Evolutionary conservation across 192 early-diverging fungal genomes (phyloP).

Genomic region (Geranomyces variabilis): DNA sequence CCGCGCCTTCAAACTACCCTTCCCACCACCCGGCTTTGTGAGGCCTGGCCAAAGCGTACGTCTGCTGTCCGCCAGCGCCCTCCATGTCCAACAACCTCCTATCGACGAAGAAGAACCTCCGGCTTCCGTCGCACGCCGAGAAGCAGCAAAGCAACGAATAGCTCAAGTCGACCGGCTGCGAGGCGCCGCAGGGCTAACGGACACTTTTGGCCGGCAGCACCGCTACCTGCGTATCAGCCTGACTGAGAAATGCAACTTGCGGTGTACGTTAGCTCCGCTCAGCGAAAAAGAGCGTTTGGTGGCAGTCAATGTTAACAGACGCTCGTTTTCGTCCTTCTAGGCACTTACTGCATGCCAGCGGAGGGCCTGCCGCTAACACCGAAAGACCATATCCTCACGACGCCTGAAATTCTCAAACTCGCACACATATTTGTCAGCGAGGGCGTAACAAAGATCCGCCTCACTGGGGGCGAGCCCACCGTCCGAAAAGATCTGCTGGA

Average conservation of each 20-base stretch:
- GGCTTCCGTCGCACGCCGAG: not conserved
- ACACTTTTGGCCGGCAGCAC: slow-evolving; percentile 85
- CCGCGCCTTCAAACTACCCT: too few species aligned
- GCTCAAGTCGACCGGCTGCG: not conserved
- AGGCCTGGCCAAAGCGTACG: too few species aligned
- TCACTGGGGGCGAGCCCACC: slow-evolving; percentile 97
- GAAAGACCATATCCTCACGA: slow-evolving; percentile 69
- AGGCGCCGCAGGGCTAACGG: slow-evolving; percentile 30
- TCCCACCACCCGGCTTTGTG: too few species aligned
- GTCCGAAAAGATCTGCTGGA: slow-evolving; percentile 88
- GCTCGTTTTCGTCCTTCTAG: slow-evolving; percentile 36
- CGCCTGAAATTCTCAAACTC: slow-evolving; percentile 79
- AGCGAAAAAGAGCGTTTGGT: slow-evolving; percentile 1
- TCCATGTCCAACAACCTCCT: too few species aligned
- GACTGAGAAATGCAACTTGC: slow-evolving; percentile 93
- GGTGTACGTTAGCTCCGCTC: slow-evolving; percentile 56
- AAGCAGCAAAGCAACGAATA: not conserved
- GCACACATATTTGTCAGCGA: slow-evolving; percentile 83
- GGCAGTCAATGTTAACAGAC: not conserved
- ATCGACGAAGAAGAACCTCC: too few species aligned
- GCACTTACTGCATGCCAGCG: slow-evolving; percentile 96
- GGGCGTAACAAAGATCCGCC: slow-evolving; percentile 90
- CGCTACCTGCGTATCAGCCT: slow-evolving; percentile 93
- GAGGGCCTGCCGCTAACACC: slow-evolving; percentile 74
- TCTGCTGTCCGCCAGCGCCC: too few species aligned